Conservation (phyloP, 2,329 filamentous ascomycete genomes). For the Diaporthe aspalathi region DNA sequence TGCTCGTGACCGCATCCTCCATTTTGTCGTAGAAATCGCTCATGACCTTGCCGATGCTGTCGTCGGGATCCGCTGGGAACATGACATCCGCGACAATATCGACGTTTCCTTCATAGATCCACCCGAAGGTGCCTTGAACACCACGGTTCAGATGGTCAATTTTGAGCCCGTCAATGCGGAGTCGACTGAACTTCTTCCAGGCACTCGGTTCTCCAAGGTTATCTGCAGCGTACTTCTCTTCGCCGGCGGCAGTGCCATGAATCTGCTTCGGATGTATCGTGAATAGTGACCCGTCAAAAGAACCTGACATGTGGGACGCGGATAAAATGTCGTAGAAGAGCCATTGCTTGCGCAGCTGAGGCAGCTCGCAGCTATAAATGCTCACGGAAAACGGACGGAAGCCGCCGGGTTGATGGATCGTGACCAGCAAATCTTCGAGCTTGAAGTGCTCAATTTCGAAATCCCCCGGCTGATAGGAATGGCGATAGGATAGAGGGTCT, state of each 20-base stretch:
- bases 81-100: conserved; percentile 97
- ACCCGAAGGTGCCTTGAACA: conserved; percentile 92
- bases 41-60: conserved; percentile 92
- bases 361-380: conserved; percentile 95
- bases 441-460: conserved; percentile 98
- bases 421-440: conserved; percentile 91
- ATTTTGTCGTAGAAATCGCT: conserved; percentile 97
- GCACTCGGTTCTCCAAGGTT: conserved; percentile 73
- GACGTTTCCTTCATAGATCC: conserved; percentile 97
- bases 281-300: conserved; percentile 94
- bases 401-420: conserved; percentile 86
- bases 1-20: conserved; percentile 89
- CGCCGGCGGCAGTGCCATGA: conserved; percentile 78
- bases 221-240: conserved; percentile 65
- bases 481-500: conserved; percentile 88
- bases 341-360: conserved; percentile 93
- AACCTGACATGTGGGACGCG: conserved; percentile 95
- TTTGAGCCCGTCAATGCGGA: conserved; percentile 91
- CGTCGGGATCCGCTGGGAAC: conserved; percentile 88
- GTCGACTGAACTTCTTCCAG: conserved; percentile 96
- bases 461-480: conserved; percentile 89
- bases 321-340: conserved; percentile 97
- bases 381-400: conserved; percentile 97
- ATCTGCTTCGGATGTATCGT: conserved; percentile 95
- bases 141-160: conserved; percentile 97